Evolutionary conservation across 495 filamentous ascomycete species (phyloP).

Genomic region (Usnea hakonensis): DNA sequence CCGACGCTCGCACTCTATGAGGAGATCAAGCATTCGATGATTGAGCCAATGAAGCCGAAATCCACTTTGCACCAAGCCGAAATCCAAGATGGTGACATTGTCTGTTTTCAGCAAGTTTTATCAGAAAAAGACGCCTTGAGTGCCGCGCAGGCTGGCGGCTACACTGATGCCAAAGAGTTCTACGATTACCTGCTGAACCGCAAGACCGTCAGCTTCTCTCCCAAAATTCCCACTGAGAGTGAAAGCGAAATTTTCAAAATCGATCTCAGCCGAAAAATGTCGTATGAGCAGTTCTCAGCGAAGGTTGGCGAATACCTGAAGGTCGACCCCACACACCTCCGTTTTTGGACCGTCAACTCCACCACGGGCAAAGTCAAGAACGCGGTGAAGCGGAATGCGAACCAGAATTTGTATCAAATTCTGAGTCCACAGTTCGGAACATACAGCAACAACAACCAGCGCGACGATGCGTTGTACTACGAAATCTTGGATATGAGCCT

Average conservation of each 20-base stretch:
- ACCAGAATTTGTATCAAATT: conserved; percentile 60
- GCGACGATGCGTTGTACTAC: conserved; percentile 71
- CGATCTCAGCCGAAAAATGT: conserved; percentile 75
- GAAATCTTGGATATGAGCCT: conserved; percentile 91
- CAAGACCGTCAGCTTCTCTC: conserved; percentile 60
- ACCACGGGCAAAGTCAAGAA: conserved; percentile 64
- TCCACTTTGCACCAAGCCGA: conserved; percentile 81
- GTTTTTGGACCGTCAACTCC: conserved; percentile 77
- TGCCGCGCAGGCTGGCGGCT: conserved; percentile 38
- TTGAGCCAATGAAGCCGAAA: conserved; percentile 88
- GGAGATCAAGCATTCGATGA: conserved; percentile 97
- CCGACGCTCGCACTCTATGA: conserved; percentile 60
- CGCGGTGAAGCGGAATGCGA: conserved; percentile 62
- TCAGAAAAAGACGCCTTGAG: conserved; percentile 48
- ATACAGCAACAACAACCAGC: conserved; percentile 59
- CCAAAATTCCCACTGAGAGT: conserved; percentile 42
- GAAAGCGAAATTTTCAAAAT: conserved; percentile 58
- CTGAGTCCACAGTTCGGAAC: conserved; percentile 57
- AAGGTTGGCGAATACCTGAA: conserved; percentile 74
- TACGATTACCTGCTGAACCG: conserved; percentile 90
- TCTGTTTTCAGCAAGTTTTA: conserved; percentile 74
- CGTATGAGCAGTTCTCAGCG: conserved; percentile 80
- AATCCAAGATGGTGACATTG: conserved; percentile 94
- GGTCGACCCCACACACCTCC: conserved; percentile 77
- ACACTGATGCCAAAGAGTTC: conserved; percentile 66